Conservation (phyloP, 805 yeast species). For the Lachancea cidri region DNA sequence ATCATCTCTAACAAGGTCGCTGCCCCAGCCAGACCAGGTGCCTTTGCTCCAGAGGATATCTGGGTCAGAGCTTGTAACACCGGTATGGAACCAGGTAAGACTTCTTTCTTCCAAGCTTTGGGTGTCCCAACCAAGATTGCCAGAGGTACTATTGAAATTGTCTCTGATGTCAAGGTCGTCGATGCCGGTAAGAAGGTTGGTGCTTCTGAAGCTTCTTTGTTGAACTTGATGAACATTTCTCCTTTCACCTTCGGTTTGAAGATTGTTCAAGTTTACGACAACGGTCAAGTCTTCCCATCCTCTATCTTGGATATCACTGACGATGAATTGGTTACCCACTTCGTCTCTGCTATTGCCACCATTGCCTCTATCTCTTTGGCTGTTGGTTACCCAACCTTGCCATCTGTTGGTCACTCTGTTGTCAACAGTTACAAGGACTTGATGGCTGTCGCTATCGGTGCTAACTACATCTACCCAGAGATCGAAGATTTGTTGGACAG, state of each 20-base stretch:
- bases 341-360: conserved; percentile 85
- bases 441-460: conserved; percentile 94
- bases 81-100: conserved; percentile 99
- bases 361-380: conserved; percentile 97
- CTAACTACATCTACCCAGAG: conserved; percentile 99
- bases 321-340: conserved; percentile 90
- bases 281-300: conserved; percentile 97
- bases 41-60: conserved; percentile 96
- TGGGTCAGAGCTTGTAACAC: conserved; percentile 99
- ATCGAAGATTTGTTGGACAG: conserved; percentile 99
- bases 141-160: conserved; percentile 99
- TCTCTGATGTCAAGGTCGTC: conserved; percentile 94
- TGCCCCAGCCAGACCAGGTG: conserved; percentile 99
- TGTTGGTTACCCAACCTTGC: conserved; percentile 98
- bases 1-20: conserved; percentile 92
- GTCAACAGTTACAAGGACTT: conserved; percentile 99
- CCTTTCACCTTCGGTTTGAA: conserved; percentile 99
- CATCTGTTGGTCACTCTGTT: conserved; percentile 98
- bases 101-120: conserved; percentile 99
- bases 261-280: conserved; percentile 95
- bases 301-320: conserved; percentile 97
- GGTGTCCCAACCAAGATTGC: conserved; percentile 99
- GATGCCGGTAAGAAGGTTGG: conserved; percentile 85
- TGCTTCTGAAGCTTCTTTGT: conserved; percentile 97
- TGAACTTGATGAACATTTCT: conserved; percentile 99